These are phyloP conservation scores for Diaporthe amygdali DNA, from an alignment of 2,329 filamentous ascomycete species.

Conservation along the genomic window DNA sequence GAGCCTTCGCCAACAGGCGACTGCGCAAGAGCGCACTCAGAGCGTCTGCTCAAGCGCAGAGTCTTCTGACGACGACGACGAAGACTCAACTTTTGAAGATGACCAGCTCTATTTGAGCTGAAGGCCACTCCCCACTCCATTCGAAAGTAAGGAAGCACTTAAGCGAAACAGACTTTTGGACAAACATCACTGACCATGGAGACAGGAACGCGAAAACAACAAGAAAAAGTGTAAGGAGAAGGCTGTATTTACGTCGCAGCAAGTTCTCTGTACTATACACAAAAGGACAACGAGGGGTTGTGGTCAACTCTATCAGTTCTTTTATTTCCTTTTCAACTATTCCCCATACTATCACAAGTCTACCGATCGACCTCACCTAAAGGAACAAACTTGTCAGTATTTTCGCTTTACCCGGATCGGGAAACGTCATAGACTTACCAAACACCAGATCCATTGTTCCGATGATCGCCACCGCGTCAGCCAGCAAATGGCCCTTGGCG, in stretches of 20 bases:
- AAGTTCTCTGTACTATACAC: slow-evolving; percentile 6
- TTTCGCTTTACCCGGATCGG: neutral
- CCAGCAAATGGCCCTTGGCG: slow-evolving; percentile 87
- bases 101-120: neutral
- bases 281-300: slow-evolving; percentile 11
- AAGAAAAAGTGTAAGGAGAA: neutral
- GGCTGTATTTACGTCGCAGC: slow-evolving; percentile 17
- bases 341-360: slow-evolving; percentile 28
- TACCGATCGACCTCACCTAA: slow-evolving; percentile 68
- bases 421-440: slow-evolving; percentile 58
- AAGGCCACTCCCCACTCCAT: neutral
- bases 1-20: neutral
- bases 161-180: neutral
- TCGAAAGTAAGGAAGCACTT: neutral
- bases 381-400: slow-evolving; percentile 38
- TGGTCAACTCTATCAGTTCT: slow-evolving; percentile 14
- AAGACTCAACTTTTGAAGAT: neutral
- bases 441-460: slow-evolving; percentile 90
- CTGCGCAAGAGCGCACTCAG: neutral
- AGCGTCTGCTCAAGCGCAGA: neutral
- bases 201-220: neutral
- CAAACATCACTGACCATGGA: neutral
- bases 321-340: slow-evolving; percentile 32
- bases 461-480: slow-evolving; percentile 96
- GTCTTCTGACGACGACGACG: neutral